These are phyloP conservation scores for Gardenia jasminoides DNA, from an alignment of 257 asterid species.

Conservation along the genomic window DNA sequence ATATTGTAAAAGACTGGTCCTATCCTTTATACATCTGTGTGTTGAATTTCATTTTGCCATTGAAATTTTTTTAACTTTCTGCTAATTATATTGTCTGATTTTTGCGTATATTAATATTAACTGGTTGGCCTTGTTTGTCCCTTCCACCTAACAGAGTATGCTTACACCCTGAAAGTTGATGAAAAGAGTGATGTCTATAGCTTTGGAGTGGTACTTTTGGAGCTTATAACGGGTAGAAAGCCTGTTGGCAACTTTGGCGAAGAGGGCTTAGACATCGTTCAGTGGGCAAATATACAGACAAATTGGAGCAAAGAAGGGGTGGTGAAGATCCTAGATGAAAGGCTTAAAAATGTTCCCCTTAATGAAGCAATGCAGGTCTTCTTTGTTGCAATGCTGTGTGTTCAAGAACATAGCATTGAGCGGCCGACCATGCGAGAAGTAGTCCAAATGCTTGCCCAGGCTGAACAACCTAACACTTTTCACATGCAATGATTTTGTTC, in stretches of 20 bases:
- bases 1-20: constrained; percentile 4
- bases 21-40: background rate
- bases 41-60: background rate
- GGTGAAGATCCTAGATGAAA: constrained; percentile 36
- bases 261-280: constrained; percentile 38
- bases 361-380: constrained; percentile 44
- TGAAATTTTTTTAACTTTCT: background rate
- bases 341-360: constrained; percentile 35
- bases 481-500: constrained; percentile 30
- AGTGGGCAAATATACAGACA: constrained; percentile 37
- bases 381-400: constrained; percentile 47
- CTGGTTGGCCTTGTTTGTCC: background rate
- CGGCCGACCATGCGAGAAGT: constrained; percentile 47
- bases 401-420: constrained; percentile 41
- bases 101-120: background rate
- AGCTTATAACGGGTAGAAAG: constrained; percentile 36
- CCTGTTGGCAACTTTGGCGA: constrained; percentile 42
- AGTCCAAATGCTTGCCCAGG: constrained; percentile 48
- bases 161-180: constrained; percentile 41
- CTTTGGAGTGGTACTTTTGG: constrained; percentile 39
- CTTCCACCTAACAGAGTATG: constrained; percentile 29
- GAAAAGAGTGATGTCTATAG: constrained; percentile 48
- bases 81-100: background rate
- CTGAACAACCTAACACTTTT: constrained; percentile 41
- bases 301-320: constrained; percentile 43